A percentile compares a stretch with the other conserved stretches of the same genome.
Conservation (phyloP, 2,329 filamentous ascomycete genomes). For the Fusarium sulawesiense region DNA sequence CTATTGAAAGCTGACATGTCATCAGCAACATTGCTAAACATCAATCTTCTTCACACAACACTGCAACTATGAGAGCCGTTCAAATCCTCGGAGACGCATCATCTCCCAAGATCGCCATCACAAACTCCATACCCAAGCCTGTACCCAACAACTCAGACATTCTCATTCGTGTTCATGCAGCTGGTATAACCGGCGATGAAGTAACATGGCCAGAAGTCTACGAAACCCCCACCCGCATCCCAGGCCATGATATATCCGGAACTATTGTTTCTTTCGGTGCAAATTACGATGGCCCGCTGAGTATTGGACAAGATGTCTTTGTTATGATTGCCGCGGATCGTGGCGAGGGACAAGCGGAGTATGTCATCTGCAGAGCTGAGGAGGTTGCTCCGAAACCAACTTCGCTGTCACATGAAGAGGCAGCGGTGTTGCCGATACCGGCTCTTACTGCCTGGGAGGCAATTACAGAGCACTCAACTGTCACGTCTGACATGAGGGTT, state of each 20-base stretch:
- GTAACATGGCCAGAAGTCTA: conserved; percentile 51
- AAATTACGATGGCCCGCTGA: neutral
- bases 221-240: conserved; percentile 44
- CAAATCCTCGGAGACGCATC: conserved; percentile 46
- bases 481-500: neutral
- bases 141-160: conserved; percentile 32
- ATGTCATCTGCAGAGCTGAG: neutral
- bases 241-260: conserved; percentile 53
- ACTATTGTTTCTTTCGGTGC: conserved; percentile 41
- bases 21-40: neutral
- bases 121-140: conserved; percentile 32
- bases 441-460: conserved; percentile 26
- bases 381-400: conserved; percentile 15
- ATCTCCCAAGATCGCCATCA: conserved; percentile 33
- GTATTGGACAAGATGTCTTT: neutral
- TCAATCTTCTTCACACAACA: too few species aligned
- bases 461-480: neutral
- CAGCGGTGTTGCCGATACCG: conserved; percentile 15
- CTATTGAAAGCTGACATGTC: neutral
- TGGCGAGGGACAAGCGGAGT: conserved; percentile 14
- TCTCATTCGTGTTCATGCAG: conserved; percentile 49
- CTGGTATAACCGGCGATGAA: conserved; percentile 52
- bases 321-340: neutral
- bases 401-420: neutral
- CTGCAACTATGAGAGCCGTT: conserved; percentile 49